Evolutionary conservation across 805 yeast genomes (phyloP).

Genomic region (Candida andamanensis): DNA sequence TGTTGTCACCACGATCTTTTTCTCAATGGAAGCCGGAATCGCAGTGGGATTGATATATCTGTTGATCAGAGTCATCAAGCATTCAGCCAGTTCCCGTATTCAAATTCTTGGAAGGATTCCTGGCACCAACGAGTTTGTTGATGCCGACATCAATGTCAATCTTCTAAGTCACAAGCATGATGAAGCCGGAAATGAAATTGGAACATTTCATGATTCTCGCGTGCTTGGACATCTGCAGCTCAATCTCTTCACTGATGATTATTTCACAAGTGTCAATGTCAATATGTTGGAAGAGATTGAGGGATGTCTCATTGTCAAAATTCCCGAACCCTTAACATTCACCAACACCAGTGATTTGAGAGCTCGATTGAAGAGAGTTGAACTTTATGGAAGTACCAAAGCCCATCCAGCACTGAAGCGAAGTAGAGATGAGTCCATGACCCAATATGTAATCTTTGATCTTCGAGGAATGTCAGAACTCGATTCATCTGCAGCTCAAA

Average conservation of each 20-base stretch:
- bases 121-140: conserved; percentile 35
- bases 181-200: too few species aligned
- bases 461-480: conserved; percentile 38
- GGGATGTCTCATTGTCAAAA: conserved; percentile 38
- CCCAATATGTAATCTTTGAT: conserved; percentile 37
- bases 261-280: conserved; percentile 30
- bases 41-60: conserved; percentile 82
- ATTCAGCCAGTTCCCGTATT: conserved; percentile 39
- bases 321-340: conserved; percentile 42
- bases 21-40: conserved; percentile 85
- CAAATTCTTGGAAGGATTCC: conserved; percentile 42
- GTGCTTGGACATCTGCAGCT: conserved; percentile 14
- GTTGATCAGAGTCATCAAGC: conserved; percentile 57
- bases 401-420: conserved; percentile 40
- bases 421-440: conserved; percentile 32
- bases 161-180: conserved; percentile 3
- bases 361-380: conserved; percentile 34
- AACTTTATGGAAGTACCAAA: conserved; percentile 38
- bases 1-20: conserved; percentile 34
- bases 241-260: conserved; percentile 31
- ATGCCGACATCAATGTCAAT: conserved; percentile 29
- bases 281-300: conserved; percentile 38
- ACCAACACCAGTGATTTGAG: conserved; percentile 37
- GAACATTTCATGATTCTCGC: background rate
- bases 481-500: conserved; percentile 39